Base-by-base conservation (phyloP, 805 yeast genomes). In the Zygoascus ofunaensis region DNA sequence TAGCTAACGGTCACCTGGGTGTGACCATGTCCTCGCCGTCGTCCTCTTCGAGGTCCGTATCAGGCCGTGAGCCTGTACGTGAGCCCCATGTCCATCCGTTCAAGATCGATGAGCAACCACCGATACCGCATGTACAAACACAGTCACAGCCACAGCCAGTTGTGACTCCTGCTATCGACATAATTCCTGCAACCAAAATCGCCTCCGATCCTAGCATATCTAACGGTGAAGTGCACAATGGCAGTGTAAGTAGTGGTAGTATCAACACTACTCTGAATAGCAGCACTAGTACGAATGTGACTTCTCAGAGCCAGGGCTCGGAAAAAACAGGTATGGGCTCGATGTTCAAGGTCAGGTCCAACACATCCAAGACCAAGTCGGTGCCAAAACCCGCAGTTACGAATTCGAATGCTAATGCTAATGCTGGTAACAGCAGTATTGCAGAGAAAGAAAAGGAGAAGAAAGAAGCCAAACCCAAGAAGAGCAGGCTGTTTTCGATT, bases 371-470 rank as follows among this genome's bases (percentile, higher is more conserved):
- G 38, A 20, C 33, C 12, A 15, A 19, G 19, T 39, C 42, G 10
- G 33, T 26, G 20, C 32, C 26, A 12, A 36, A n/a, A n/a, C n/a
- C n/a, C n/a, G n/a, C n/a, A 26, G 7, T 8, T n/a, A 15, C 32
- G 18, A 4, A 38, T 38, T 21, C 39, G 26, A n/a, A n/a, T n/a
- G n/a, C n/a, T n/a, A n/a, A n/a, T n/a, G n/a, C n/a, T n/a, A n/a
- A n/a, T n/a, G n/a, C n/a, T n/a, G n/a, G n/a, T n/a, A n/a, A n/a
- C n/a, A n/a, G n/a, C n/a, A n/a, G n/a, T n/a, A n/a, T n/a, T n/a
- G 39, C 26, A 12, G 21, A 37, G 26, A 34, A 34, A 34, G 41
- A 23, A 10, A 24, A n/a, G 36, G 32, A 39, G 42, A 39, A 32
- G 37, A 37, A 41, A 5, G 35, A 32, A n/a, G 12, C 30, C 7